Conservation (phyloP, 1,284 basidiomycete species). For the Rhodotorula sp. region DNA sequence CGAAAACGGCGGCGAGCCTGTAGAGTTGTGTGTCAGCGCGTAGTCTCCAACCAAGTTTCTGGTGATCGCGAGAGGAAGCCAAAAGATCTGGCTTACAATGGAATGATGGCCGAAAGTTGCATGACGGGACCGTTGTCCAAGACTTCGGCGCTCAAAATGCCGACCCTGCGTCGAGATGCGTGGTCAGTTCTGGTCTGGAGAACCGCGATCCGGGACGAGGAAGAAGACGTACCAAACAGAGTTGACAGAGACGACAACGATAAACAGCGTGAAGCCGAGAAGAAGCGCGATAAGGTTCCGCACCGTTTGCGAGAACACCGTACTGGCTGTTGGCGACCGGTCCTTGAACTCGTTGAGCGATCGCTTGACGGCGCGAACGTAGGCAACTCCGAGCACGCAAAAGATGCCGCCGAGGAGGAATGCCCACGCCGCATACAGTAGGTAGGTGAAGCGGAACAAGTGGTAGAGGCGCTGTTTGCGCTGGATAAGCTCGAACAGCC, state of each 20-base stretch:
- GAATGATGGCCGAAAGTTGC: conserved; percentile 1
- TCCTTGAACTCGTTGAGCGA: not conserved
- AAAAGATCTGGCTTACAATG: not conserved
- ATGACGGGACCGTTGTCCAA: not conserved
- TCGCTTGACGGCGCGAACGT: not conserved
- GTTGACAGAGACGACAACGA: not conserved
- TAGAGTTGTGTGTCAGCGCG: not conserved
- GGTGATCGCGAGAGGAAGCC: too few relatives aligned
- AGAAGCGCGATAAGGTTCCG: not conserved
- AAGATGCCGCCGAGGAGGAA: not conserved
- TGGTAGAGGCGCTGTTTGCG: not conserved
- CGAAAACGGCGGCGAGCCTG: not conserved
- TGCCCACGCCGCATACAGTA: not conserved
- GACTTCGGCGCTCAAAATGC: not conserved
- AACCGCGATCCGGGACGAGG: not conserved
- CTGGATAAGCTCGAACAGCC: not conserved
- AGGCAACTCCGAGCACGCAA: not conserved
- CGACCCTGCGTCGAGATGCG: not conserved
- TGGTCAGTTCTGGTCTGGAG: not conserved
- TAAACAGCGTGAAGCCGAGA: not conserved
- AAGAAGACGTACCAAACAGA: not conserved
- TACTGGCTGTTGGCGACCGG: not conserved
- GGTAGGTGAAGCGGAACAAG: not conserved
- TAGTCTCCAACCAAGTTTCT: too few relatives aligned
- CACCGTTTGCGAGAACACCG: not conserved